phyloP scores from a whole-genome alignment of 257 asterid species.

The Solanum lycopersicoides region DNA sequence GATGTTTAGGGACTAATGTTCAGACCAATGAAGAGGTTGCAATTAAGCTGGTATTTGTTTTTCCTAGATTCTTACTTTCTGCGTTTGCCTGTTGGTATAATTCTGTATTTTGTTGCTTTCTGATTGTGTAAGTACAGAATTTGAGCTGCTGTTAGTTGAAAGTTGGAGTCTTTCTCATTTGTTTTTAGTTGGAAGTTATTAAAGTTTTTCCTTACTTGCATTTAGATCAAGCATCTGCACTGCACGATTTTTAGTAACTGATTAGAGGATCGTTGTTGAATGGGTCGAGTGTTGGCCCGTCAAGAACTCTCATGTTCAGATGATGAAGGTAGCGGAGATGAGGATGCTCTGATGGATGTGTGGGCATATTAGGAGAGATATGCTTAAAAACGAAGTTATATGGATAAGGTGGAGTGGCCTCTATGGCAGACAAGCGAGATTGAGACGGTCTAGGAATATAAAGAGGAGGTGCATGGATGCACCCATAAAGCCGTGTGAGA shows the following conservation, averaged over 20 bases:
- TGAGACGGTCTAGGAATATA: not conserved
- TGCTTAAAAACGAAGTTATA: not conserved
- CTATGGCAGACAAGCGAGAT: not conserved
- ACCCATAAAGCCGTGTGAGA: not conserved
- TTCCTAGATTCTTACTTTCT: not conserved
- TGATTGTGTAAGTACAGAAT: not conserved
- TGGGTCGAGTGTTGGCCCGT: not conserved
- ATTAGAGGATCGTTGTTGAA: not conserved
- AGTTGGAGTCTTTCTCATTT: not conserved
- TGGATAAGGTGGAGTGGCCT: not conserved
- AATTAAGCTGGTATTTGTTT: slow-evolving; percentile 50
- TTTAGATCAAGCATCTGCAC: not conserved
- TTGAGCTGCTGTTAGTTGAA: not conserved
- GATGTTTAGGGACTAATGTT: slow-evolving; percentile 55
- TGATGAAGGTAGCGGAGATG: not conserved
- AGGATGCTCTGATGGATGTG: not conserved
- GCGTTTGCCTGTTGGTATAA: not conserved
- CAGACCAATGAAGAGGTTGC: slow-evolving; percentile 87
- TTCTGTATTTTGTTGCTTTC: not conserved
- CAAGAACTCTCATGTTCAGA: not conserved
- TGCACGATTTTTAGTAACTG: not conserved
- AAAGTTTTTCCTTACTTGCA: not conserved
- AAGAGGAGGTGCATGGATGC: not conserved
- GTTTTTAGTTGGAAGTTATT: not conserved
- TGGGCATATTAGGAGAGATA: not conserved